These are phyloP conservation scores for Hypomyces perniciosus DNA, from an alignment of 2,329 filamentous ascomycete genomes.

Conservation along the genomic window DNA sequence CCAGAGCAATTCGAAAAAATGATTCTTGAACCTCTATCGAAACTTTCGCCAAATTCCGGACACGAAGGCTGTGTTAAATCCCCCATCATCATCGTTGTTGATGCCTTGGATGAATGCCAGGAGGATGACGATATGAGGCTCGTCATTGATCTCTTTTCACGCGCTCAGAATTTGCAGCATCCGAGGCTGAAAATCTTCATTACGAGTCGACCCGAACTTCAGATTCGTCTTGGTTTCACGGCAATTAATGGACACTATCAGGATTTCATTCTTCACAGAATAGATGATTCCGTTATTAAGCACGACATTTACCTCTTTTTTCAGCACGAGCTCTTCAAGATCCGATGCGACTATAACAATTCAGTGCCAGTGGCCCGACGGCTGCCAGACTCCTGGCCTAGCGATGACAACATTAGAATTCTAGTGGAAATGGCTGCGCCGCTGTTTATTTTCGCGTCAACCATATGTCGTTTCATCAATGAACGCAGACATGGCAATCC, in stretches of 20 bases:
- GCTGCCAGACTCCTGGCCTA: conserved; percentile 26
- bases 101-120: conserved; percentile 24
- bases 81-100: conserved; percentile 27
- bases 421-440: conserved; percentile 26
- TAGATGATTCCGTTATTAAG: conserved; percentile 23
- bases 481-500: conserved; percentile 17
- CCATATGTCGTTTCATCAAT: conserved; percentile 23
- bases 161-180: conserved; percentile 15
- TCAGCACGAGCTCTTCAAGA: conserved; percentile 21
- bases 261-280: conserved; percentile 31
- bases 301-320: conserved; percentile 34
- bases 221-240: conserved; percentile 29
- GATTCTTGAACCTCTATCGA: conserved; percentile 27
- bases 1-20: conserved; percentile 35
- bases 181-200: conserved; percentile 29
- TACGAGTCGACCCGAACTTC: conserved; percentile 36
- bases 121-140: conserved; percentile 24
- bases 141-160: conserved; percentile 23
- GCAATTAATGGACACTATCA: conserved; percentile 18
- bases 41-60: background rate
- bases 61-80: background rate
- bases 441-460: conserved; percentile 31
- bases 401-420: background rate
- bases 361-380: background rate
- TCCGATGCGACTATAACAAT: conserved; percentile 21